Base-by-base conservation (phyloP, 805 yeast species). In the Candida caryicola region DNA sequence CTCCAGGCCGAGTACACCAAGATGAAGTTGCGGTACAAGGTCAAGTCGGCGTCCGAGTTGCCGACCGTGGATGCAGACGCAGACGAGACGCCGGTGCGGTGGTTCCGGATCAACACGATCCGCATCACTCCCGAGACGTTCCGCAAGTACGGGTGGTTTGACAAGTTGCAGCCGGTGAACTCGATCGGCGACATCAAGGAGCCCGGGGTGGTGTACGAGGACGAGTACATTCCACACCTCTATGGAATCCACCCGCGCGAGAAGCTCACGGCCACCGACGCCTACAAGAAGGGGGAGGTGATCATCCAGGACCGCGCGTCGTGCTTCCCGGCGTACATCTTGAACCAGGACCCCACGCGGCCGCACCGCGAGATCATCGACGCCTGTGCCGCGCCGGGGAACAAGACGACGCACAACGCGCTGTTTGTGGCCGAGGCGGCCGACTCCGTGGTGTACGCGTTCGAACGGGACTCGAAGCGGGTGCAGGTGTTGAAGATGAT, bases 311-410 rank as follows among this genome's bases (percentile, higher is more conserved):
- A 93, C 57, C 70, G 99, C 36, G 96, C 98, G 0, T 89, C 97
- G 1, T 93, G 99, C 59, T 89, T 93, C 55, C 99, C 99, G 0
- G 96, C 95, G 0, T 79, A 78, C 43, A 89, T 93, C 18, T 62
- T 93, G 33, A 70, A 77, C 44, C 43, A 49, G 28, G 65, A 62
- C 37, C 86, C 91, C 0, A 39, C 57, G 1, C 35, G 37, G 2
- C 23, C 13, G 4, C 83, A 81, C 31, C 82, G 76, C 41, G 61
- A 70, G 17, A 79, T 89, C 8, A 85, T 93, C 31, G 99, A 93
- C 63, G 84, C 96, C 1, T 90, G 97, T 64, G 90, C 98, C 2
- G 99, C 99, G 0, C 99, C 99, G 4, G 99, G 99, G 4, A 93
- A 93, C 61, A 95, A 93, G 59, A 93, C 99, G 0, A 87, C 97